These are phyloP conservation scores for Ophiocordyceps camponoti-floridani DNA, from an alignment of 2,329 filamentous ascomycete species.

Conservation along the genomic window DNA sequence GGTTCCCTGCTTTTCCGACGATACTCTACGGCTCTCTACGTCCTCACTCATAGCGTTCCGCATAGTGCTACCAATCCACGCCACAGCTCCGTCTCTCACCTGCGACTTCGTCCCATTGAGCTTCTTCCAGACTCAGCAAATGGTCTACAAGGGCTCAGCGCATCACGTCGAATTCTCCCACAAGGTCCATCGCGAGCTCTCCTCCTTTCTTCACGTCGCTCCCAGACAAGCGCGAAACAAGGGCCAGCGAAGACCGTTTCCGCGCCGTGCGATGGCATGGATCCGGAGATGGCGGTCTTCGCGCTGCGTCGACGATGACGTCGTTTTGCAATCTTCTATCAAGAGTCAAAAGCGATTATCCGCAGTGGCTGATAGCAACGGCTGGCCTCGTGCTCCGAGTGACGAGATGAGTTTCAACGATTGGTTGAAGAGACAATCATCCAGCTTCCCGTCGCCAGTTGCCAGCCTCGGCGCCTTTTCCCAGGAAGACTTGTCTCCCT, in stretches of 20 bases:
- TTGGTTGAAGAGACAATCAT: conserved; percentile 1
- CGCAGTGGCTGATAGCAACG: conserved; percentile 1
- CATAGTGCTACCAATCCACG: conserved; percentile 43
- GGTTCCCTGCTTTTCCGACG: conserved; percentile 17
- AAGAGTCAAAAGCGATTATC: conserved; percentile 5
- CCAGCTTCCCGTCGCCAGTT: conserved; percentile 4
- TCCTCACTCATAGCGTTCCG: conserved; percentile 34
- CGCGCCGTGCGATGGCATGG: background rate
- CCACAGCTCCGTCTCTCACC: conserved; percentile 27
- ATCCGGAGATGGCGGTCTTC: background rate
- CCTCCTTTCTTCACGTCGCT: conserved; percentile 11
- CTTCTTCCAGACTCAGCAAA: conserved; percentile 50
- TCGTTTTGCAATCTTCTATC: background rate
- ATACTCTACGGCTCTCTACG: conserved; percentile 1
- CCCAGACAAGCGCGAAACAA: background rate
- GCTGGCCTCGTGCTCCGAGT: conserved; percentile 1
- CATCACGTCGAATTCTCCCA: conserved; percentile 42
- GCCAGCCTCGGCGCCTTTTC: conserved; percentile 4
- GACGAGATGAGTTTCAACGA: conserved; percentile 5
- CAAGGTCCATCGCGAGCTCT: conserved; percentile 40
- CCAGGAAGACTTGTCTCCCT: conserved; percentile 2
- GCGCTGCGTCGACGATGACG: background rate
- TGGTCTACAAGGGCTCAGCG: conserved; percentile 27
- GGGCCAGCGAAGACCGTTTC: background rate
- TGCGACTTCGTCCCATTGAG: conserved; percentile 42